Base-by-base conservation (phyloP, 2,329 filamentous ascomycete species). In the Verticillium isaacii region DNA sequence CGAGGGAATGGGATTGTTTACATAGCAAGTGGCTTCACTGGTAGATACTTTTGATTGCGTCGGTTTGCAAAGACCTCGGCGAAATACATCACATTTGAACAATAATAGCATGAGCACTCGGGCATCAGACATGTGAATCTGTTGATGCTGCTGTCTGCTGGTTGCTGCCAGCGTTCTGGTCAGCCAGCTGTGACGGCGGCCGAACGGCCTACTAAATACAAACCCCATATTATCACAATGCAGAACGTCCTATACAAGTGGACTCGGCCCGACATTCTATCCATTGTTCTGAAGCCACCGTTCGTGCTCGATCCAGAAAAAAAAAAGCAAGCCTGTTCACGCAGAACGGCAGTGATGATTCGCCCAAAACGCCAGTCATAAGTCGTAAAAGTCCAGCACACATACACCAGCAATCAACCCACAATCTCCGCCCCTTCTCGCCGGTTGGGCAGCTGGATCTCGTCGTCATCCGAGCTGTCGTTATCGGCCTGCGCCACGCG, bases 391-490 rank as follows among this genome's bases (percentile, higher is more conserved):
- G 19, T 29, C 45, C n/a, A 14, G 17, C 45, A 52, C n/a, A 29
- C n/a, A 52, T 25, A 14, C 19, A 23, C 19, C 19, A 12, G 23
- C 45, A n/a, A 52, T 25, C 23, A 60, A 11, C 60, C 61, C 12
- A 63, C 37, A 52, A 57, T 61, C 25, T 56, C 61, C 36, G 65
- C 65, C 57, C 68, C 69, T 55, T 71, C 72, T 67, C 69, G 60
- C 70, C 70, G 50, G 67, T 70, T 60, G 64, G 82, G 82, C 7
- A 85, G 73, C 58, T 79, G 73, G 61, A 87, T 87, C 68, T 86
- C 84, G 34, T 86, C 84, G 17, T 85, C 85, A 55, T 85, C 84
- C 19, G 82, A 85, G 61, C 82, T 79, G 55, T 81, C 81, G n/a
- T 74, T 75, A 36, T 73, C 76, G 29, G 80, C 80, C 2, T 78